A percentile compares a stretch with the other conserved stretches of the same genome.
phyloP scores from a whole-genome alignment of 2,329 filamentous ascomycete species.

The Chrysosporium queenslandicum region DNA sequence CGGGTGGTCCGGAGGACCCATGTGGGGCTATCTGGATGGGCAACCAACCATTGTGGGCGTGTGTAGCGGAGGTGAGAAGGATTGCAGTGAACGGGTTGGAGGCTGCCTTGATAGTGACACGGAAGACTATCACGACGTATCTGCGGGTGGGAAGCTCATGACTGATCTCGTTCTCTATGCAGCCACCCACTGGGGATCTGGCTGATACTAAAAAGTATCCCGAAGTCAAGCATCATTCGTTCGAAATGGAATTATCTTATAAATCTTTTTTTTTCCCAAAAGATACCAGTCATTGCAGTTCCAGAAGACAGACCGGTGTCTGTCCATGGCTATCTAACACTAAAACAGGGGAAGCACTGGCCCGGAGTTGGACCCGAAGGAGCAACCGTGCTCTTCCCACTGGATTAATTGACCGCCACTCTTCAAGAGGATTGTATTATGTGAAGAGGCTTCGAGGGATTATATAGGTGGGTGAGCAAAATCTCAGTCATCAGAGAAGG shows the following conservation, averaged over 20 bases:
- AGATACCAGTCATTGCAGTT: too few species aligned
- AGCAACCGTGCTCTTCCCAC: too few species aligned
- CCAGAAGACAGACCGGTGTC: too few species aligned
- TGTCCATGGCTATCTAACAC: too few species aligned
- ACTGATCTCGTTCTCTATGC: constrained; percentile 19
- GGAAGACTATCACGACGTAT: constrained; percentile 20
- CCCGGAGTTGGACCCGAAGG: too few species aligned
- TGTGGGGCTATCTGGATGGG: constrained; percentile 21
- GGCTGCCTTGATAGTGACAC: constrained; percentile 17
- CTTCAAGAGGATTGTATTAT: too few species aligned
- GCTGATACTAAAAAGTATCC: constrained; percentile 2
- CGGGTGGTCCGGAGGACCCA: constrained; percentile 21
- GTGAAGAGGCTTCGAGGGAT: too few species aligned
- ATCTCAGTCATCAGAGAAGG: too few species aligned
- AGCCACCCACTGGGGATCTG: constrained; percentile 14
- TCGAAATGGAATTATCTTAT: background rate
- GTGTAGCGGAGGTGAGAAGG: constrained; percentile 20
- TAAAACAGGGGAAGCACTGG: too few species aligned
- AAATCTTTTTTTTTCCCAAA: background rate
- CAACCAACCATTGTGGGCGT: constrained; percentile 20
- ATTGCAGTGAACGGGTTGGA: constrained; percentile 18
- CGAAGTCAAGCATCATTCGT: background rate
- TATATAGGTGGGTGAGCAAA: too few species aligned
- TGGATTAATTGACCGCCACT: too few species aligned
- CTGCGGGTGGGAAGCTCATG: constrained; percentile 22